Percentiles rank a stretch among this genome's conserved stretches.
phyloP scores from a whole-genome alignment of 2,329 filamentous ascomycete genomes.

The Tolypocladium tropicale region DNA sequence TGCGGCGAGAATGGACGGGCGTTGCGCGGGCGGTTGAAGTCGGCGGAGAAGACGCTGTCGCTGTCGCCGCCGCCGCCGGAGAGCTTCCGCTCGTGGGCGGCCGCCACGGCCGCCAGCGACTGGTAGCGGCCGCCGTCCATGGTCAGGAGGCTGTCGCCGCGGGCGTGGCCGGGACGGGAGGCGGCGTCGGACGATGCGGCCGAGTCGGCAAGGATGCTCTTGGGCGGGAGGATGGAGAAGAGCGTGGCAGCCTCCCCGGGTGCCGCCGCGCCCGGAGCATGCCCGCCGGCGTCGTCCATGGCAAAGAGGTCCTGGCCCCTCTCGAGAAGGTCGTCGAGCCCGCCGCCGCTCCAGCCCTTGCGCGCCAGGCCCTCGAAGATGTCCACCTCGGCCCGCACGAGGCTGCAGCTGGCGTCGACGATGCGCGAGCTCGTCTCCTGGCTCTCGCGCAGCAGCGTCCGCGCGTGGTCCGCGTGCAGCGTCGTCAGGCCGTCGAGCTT shows the following conservation, averaged over 20 bases:
- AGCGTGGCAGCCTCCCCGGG: slow-evolving; percentile 33
- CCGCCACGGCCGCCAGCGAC: slow-evolving; percentile 27
- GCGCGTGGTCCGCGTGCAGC: slow-evolving; percentile 50
- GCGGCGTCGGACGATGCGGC: slow-evolving; percentile 25
- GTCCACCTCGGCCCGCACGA: slow-evolving; percentile 59
- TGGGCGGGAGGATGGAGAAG: slow-evolving; percentile 54
- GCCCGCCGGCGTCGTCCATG: slow-evolving; percentile 23
- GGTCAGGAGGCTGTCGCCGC: slow-evolving; percentile 42
- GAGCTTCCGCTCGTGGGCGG: not conserved
- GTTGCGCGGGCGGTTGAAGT: slow-evolving; percentile 42
- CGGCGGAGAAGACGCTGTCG: slow-evolving; percentile 42
- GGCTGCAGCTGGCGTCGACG: slow-evolving; percentile 53
- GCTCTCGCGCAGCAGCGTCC: slow-evolving; percentile 48
- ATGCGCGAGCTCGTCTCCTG: slow-evolving; percentile 54
- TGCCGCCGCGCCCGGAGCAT: slow-evolving; percentile 18
- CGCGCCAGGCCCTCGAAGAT: slow-evolving; percentile 57
- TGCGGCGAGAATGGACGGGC: slow-evolving; percentile 52
- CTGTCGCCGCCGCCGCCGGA: slow-evolving; percentile 17
- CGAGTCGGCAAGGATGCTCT: slow-evolving; percentile 49
- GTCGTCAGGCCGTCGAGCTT: slow-evolving; percentile 53
- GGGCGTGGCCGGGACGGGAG: slow-evolving; percentile 19
- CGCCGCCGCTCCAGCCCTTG: slow-evolving; percentile 59
- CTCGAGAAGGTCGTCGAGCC: slow-evolving; percentile 55
- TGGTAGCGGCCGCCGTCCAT: slow-evolving; percentile 45
- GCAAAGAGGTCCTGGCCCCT: slow-evolving; percentile 53